Conservation (phyloP, 2,329 filamentous ascomycete species). For the Exophiala alcalophila region DNA sequence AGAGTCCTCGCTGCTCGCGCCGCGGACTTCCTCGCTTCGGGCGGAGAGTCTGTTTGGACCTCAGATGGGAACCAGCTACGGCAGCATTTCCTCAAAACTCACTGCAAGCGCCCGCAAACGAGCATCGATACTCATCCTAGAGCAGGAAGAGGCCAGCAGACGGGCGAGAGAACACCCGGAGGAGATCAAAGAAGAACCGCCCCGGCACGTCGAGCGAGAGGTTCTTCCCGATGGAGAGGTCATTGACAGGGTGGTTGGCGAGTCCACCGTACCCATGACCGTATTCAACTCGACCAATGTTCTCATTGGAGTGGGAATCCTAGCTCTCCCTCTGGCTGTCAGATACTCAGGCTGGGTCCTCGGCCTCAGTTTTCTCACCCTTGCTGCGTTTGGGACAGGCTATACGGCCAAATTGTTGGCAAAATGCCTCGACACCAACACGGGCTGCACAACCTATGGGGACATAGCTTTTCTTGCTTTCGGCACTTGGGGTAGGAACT, state of each 20-base stretch:
- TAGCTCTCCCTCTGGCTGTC: slow-evolving; percentile 84
- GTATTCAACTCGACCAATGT: slow-evolving; percentile 96
- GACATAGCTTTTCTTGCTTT: slow-evolving; percentile 91
- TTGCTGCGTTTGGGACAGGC: slow-evolving; percentile 71
- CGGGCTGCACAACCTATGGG: slow-evolving; percentile 85
- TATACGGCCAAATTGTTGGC: slow-evolving; percentile 85
- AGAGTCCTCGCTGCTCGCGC: slow-evolving; percentile 28
- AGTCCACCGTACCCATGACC: slow-evolving; percentile 93
- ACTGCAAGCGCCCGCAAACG: slow-evolving; percentile 57
- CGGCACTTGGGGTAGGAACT: slow-evolving; percentile 73
- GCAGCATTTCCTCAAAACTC: slow-evolving; percentile 56
- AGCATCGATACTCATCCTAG: slow-evolving; percentile 53
- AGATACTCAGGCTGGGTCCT: slow-evolving; percentile 86
- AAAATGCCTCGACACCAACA: slow-evolving; percentile 83
- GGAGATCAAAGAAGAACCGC: slow-evolving; percentile 27
- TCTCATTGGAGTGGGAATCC: slow-evolving; percentile 81
- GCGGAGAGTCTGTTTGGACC: slow-evolving; percentile 11
- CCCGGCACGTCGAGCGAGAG: slow-evolving; percentile 23
- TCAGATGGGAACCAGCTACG: slow-evolving; percentile 54
- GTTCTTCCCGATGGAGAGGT: slow-evolving; percentile 59
- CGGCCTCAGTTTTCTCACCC: slow-evolving; percentile 70
- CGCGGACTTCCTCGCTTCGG: slow-evolving; percentile 8
- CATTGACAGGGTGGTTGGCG: slow-evolving; percentile 79
- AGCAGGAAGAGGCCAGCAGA: slow-evolving; percentile 48
- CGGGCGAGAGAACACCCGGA: slow-evolving; percentile 34